phyloP scores from a whole-genome alignment of 768 basidiomycete genomes.

The Rickenella mellea region DNA sequence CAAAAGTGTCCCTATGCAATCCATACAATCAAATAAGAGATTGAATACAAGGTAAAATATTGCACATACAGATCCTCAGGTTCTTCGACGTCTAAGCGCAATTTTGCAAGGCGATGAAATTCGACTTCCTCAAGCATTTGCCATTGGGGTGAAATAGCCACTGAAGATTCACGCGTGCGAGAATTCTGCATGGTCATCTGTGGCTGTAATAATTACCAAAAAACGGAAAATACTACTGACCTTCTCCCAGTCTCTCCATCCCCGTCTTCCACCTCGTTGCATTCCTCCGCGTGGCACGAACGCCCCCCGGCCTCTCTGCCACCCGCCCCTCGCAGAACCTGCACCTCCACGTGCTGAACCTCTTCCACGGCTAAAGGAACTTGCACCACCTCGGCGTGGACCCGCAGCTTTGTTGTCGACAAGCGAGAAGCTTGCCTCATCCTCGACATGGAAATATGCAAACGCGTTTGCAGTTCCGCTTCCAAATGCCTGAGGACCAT shows the following conservation, averaged over 20 bases:
- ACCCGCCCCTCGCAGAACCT: slow-evolving; percentile 30
- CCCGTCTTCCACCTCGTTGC: slow-evolving; percentile 55
- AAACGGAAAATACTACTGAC: slow-evolving; percentile 27
- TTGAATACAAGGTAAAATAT: neutral
- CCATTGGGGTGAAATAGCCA: slow-evolving; percentile 90
- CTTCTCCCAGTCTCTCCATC: slow-evolving; percentile 95
- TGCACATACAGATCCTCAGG: slow-evolving; percentile 75
- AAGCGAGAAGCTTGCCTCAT: slow-evolving; percentile 92
- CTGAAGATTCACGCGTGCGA: slow-evolving; percentile 84
- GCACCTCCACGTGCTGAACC: slow-evolving; percentile 30
- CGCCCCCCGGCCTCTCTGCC: slow-evolving; percentile 20
- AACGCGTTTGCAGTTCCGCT: slow-evolving; percentile 87
- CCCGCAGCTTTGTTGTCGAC: slow-evolving; percentile 81
- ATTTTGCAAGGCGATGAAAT: slow-evolving; percentile 83
- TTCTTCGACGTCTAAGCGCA: slow-evolving; percentile 89
- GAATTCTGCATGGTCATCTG: slow-evolving; percentile 41
- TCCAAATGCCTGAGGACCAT: slow-evolving; percentile 79
- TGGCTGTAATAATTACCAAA: neutral
- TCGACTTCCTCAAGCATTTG: slow-evolving; percentile 95
- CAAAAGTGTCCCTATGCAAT: slow-evolving; percentile 63
- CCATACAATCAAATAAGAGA: slow-evolving; percentile 6
- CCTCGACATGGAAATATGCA: slow-evolving; percentile 96
- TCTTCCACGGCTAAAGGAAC: slow-evolving; percentile 40
- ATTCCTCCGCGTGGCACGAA: slow-evolving; percentile 23
- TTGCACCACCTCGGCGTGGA: slow-evolving; percentile 58